Base-by-base conservation (phyloP, 306 rosid genomes). In the Prunus mira region DNA sequence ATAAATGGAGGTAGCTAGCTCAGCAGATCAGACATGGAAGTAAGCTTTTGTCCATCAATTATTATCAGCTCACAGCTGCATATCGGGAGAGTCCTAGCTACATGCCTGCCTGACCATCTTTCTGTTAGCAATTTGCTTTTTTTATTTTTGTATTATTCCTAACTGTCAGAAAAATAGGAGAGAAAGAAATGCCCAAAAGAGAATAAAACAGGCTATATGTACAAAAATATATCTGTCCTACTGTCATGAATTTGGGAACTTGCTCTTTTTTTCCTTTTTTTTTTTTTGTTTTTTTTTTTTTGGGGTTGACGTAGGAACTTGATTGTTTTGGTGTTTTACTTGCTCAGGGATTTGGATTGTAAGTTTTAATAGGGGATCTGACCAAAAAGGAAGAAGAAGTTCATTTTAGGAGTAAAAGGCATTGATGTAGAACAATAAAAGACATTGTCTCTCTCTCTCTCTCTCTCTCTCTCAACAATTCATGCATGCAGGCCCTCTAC, bases 91-190 rank as follows among this genome's bases (percentile, higher is more conserved):
- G 43, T 74, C 72, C 66, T 64, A 28, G 43, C 43, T 38, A 38
- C 43, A 38, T 38, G 43, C 76, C 28, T 61, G 27, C 13, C 70
- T 77, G 54, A 65, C 76, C 79, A 69, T 74, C 61, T 45, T 80
- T 82, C 47, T 73, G 75, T 58, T 72, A 73, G 69, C 60, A 41
- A 76, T 81, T 72, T 57, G 41, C 67, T 69, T 79, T 73, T 73
- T 67, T 6, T 6, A 52, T 34, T 6, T 34, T 78, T 67, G 25
- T 24, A 24, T 24, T 24, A 24, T 24, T 24, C 25, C 9, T 58
- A 38, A 38, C 69, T 69, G 84, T 84, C 88, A 80, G 87, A 58
- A 51, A 64, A 65, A 82, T 80, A 72, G 78, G 85, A 71, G 52
- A 45, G 64, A 32, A 80, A 72, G 69, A 77, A 76, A 45, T 76